These are phyloP conservation scores for Claviceps quebecensis DNA, from an alignment of 2,329 filamentous ascomycete genomes.

Conservation along the genomic window DNA sequence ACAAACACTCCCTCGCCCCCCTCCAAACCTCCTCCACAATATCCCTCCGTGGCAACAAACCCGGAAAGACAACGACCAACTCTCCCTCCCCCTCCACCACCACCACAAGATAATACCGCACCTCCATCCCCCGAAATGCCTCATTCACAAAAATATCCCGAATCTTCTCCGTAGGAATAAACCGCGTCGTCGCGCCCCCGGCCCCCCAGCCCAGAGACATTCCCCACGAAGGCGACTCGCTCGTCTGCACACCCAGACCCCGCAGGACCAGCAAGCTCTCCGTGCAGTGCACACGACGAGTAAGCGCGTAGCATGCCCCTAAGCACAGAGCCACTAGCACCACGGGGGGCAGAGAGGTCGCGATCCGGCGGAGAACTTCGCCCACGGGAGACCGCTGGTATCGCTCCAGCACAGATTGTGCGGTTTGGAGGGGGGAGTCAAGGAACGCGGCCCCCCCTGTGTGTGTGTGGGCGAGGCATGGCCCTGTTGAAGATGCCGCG, in stretches of 20 bases:
- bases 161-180: slow-evolving; percentile 83
- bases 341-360: slow-evolving; percentile 22
- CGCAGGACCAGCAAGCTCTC: slow-evolving; percentile 83
- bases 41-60: slow-evolving; percentile 55
- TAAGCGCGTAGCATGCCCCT: slow-evolving; percentile 11
- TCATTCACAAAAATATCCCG: slow-evolving; percentile 91
- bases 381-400: slow-evolving; percentile 20
- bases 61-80: slow-evolving; percentile 88
- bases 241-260: slow-evolving; percentile 82
- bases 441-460: too few species aligned
- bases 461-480: background rate
- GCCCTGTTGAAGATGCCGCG: slow-evolving; percentile 3
- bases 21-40: slow-evolving; percentile 87
- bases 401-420: slow-evolving; percentile 8
- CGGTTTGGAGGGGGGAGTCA: background rate
- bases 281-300: slow-evolving; percentile 39
- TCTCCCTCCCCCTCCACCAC: slow-evolving; percentile 81
- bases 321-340: slow-evolving; percentile 27
- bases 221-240: slow-evolving; percentile 32
- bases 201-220: slow-evolving; percentile 43
- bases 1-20: slow-evolving; percentile 68
- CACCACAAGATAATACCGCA: slow-evolving; percentile 77
- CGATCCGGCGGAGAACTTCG: slow-evolving; percentile 17
- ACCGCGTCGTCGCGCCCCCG: slow-evolving; percentile 25
- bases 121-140: slow-evolving; percentile 84